Conservation (phyloP, 805 yeast species). For the Starmerella davenportii region DNA sequence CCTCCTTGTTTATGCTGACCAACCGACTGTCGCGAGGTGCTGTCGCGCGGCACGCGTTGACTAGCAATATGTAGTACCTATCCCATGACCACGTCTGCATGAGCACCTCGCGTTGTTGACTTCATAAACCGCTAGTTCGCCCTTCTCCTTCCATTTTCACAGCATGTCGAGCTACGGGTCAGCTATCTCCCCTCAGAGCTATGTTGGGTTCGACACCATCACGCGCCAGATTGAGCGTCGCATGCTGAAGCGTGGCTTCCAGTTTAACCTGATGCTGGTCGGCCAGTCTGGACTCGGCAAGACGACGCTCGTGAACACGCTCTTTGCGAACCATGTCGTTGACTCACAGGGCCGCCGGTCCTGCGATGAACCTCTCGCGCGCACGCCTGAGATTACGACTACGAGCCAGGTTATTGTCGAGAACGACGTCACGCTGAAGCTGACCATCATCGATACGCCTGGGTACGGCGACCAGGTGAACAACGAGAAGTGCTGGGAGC, state of each 20-base stretch:
- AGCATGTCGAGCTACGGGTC: constrained; percentile 4
- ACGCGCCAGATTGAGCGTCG: constrained; percentile 89
- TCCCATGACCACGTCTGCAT: too few relatives aligned
- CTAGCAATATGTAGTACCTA: too few relatives aligned
- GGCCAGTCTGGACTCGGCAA: constrained; percentile 88
- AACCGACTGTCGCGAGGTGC: too few relatives aligned
- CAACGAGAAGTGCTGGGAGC: constrained; percentile 94
- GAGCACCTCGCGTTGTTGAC: too few relatives aligned
- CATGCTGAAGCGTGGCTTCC: constrained; percentile 79
- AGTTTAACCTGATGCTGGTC: constrained; percentile 83
- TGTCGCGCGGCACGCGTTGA: too few relatives aligned
- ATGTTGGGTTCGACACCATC: constrained; percentile 94
- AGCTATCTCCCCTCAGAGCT: constrained; percentile 36
- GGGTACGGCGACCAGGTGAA: constrained; percentile 96
- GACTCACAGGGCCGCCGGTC: constrained; percentile 54
- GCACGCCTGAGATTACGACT: constrained; percentile 60
- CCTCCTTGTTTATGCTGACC: too few relatives aligned
- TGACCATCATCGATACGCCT: constrained; percentile 89
- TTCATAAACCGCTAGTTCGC: too few relatives aligned
- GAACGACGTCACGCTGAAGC: constrained; percentile 67
- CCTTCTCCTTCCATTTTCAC: too few relatives aligned
- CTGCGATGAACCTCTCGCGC: constrained; percentile 54
- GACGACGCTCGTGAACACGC: constrained; percentile 75
- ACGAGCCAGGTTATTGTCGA: constrained; percentile 42
- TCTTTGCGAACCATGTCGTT: constrained; percentile 67